These are phyloP conservation scores for Pseudozyma sp. DNA, from an alignment of 1,284 basidiomycete genomes.

Conservation along the genomic window DNA sequence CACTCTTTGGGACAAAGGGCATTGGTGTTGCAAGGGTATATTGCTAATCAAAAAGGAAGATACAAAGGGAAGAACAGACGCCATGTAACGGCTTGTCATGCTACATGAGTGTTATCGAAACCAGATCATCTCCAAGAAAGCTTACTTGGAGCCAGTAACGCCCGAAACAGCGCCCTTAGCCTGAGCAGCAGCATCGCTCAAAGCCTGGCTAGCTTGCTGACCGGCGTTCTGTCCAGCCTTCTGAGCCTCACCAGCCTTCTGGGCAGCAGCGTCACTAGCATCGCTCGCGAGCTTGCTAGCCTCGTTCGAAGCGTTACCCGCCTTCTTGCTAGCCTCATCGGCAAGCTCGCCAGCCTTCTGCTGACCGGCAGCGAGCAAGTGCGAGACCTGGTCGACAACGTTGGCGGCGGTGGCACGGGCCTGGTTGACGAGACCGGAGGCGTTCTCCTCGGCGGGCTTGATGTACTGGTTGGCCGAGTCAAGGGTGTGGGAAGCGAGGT, in stretches of 20 bases:
- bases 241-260: conserved; percentile 37
- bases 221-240: conserved; percentile 28
- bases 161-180: conserved; percentile 45
- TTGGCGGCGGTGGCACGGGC: conserved; percentile 43
- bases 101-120: conserved; percentile 7
- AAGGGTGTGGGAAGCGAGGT: conserved; percentile 53
- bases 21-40: conserved; percentile 42
- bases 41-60: conserved; percentile 17
- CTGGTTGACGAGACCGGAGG: conserved; percentile 42
- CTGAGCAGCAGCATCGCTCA: conserved; percentile 49
- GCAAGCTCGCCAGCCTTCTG: conserved; percentile 45
- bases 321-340: conserved; percentile 45
- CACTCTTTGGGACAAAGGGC: too few relatives aligned
- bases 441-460: conserved; percentile 51
- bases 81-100: background rate
- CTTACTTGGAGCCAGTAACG: conserved; percentile 40
- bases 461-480: conserved; percentile 58
- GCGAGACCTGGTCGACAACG: conserved; percentile 43
- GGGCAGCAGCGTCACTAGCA: conserved; percentile 21
- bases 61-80: background rate
- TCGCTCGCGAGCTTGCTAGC: conserved; percentile 28
- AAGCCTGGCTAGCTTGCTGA: conserved; percentile 38
- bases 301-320: conserved; percentile 15
- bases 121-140: background rate
- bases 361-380: conserved; percentile 44